Percentiles rank a stretch among this genome's conserved stretches.
Conservation (phyloP, 768 basidiomycete species). For the Dioszegia hungarica region DNA sequence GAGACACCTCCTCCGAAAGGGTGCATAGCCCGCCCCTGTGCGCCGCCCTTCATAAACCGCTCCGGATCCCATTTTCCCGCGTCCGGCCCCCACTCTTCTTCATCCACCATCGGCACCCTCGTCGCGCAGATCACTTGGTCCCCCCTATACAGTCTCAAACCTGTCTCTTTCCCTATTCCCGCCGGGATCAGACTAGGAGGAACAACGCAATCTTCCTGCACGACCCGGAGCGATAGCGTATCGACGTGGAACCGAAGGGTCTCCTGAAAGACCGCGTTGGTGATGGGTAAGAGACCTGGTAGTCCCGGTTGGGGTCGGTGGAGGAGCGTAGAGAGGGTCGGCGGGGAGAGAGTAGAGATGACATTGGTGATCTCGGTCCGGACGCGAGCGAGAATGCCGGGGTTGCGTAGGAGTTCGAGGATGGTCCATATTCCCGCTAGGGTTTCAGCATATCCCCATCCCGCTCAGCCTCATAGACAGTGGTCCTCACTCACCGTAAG, state of each 20-base stretch:
- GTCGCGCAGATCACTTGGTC: slow-evolving; percentile 24
- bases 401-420: slow-evolving; percentile 20
- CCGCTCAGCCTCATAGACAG: not conserved
- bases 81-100: slow-evolving; percentile 15
- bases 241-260: slow-evolving; percentile 23
- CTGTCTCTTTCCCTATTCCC: not conserved
- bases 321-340: slow-evolving; percentile 20
- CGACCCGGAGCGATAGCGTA: slow-evolving; percentile 17
- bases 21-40: slow-evolving; percentile 13
- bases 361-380: slow-evolving; percentile 12
- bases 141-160: slow-evolving; percentile 9
- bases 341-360: slow-evolving; percentile 8
- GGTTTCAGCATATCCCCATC: too few relatives aligned
- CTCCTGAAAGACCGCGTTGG: slow-evolving; percentile 26
- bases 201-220: slow-evolving; percentile 12
- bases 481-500: slow-evolving; percentile 15
- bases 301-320: slow-evolving; percentile 16
- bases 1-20: slow-evolving; percentile 32
- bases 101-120: not conserved
- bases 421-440: slow-evolving; percentile 26
- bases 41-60: slow-evolving; percentile 7
- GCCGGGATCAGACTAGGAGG: slow-evolving; percentile 7
- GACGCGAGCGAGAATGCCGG: slow-evolving; percentile 7
- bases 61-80: slow-evolving; percentile 18
- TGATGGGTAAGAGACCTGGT: not conserved